These are phyloP conservation scores for Sphagnum fallax DNA, from an alignment of 228 moss, liverwort and hornwort species.

Conservation along the genomic window DNA sequence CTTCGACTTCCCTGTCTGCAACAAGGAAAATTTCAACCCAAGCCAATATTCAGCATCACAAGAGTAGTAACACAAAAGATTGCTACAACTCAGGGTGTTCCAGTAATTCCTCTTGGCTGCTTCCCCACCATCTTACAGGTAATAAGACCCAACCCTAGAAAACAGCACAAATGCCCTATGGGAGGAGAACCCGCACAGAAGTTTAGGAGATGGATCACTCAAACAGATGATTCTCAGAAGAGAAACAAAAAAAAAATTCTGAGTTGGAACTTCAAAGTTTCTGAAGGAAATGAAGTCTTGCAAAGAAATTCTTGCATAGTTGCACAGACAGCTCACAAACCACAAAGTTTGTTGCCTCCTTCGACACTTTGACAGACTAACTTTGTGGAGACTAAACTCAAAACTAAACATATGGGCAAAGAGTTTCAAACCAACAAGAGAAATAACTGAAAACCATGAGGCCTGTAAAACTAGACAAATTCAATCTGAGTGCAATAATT, in stretches of 20 bases:
- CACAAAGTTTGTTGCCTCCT: no score
- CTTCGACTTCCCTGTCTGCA: slow-evolving; percentile 93
- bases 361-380: no score
- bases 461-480: neutral
- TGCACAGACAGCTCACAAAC: no score
- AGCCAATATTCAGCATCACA: neutral
- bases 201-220: no score
- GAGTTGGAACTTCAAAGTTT: no score
- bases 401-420: neutral
- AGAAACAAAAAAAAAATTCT: no score
- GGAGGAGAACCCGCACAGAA: neutral
- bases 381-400: neutral
- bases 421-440: neutral
- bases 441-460: neutral
- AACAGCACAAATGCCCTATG: neutral
- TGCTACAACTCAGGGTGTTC: no score
- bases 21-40: neutral
- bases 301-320: no score
- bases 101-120: no score
- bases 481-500: neutral
- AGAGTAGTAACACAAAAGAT: neutral
- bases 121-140: neutral
- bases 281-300: no score
- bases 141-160: neutral
- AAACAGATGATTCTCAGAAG: no score